phyloP scores from a whole-genome alignment of 768 basidiomycete species.

The Podaxis mareebaensis region DNA sequence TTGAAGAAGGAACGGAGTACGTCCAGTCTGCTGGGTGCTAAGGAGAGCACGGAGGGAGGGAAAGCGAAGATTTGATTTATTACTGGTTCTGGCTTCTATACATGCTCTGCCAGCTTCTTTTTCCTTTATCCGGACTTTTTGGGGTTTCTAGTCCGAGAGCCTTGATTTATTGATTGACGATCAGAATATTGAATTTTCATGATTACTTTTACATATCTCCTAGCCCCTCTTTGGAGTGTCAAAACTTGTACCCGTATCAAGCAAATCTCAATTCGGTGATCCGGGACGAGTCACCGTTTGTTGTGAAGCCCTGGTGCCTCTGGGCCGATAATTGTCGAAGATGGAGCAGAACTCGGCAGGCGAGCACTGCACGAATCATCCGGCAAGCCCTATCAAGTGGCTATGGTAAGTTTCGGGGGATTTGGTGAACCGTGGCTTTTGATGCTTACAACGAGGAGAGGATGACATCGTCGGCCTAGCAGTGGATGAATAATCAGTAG shows the following conservation, averaged over 20 bases:
- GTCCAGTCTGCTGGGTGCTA: neutral
- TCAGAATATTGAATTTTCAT: neutral
- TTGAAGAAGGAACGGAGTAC: slow-evolving; percentile 40
- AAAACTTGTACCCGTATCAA: neutral
- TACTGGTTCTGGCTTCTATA: neutral
- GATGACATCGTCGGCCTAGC: neutral
- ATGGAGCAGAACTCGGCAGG: neutral
- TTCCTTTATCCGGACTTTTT: neutral
- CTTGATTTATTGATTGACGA: neutral
- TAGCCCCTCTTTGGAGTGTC: neutral
- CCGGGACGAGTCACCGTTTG: neutral
- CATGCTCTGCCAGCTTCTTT: neutral
- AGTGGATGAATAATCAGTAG: neutral
- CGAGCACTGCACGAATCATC: neutral
- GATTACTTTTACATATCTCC: neutral
- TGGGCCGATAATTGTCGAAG: neutral
- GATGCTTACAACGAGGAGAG: neutral
- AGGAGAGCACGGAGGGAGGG: neutral
- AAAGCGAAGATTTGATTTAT: slow-evolving; percentile 12
- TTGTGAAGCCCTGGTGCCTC: neutral
- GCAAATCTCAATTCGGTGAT: neutral
- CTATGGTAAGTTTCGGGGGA: neutral
- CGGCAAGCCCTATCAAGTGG: neutral
- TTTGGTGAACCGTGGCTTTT: neutral
- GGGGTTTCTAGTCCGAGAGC: neutral